Evolutionary conservation across 208 protist species (phyloP), one percentile per base, ranked within the genome.

Genomic region (Leishmania braziliensis): DNA sequence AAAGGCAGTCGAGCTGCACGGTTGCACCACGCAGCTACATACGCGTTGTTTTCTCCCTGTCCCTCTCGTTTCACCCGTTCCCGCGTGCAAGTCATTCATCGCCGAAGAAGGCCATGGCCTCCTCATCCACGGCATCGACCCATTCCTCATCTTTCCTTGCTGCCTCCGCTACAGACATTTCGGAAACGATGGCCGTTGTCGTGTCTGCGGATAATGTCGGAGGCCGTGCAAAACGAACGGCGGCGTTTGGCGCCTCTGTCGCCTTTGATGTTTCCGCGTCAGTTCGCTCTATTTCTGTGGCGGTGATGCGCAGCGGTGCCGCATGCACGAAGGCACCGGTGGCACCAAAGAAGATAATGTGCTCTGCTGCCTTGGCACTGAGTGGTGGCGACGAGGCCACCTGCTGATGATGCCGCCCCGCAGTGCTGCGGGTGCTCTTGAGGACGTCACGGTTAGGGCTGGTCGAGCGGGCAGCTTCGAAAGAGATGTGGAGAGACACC

Each of bases 101-200:
- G 60, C 29, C 51, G 53, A 93, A 93, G 58, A 90, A 93, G 66
- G 82, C 85, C n/a, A 89, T 53, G 10, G 79, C 89, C 71, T 92
- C 89, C 23, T 92, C 89, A 36, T 92, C 89, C 0, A 81, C 77
- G 16, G 84, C 74, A 18, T 75, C 80, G 36, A 39, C 36, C 82
- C 83, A 83, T n/a, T 81, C 82, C 8, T 69, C 80, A 0, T 68
- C 74, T 2, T 20, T 46, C 16, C 33, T 56, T 65, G 62, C 8
- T 18, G 70, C 23, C 29, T 48, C 9, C 18, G 3, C 33, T 36
- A 16, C 20, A 18, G 54, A 4, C 68, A n/a, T 29, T 50, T 72
- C 43, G 39, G 43, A 39, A 16, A 14, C 43, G 36, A 48, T 18
- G 10, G 18, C 23, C 39, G 23, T 29, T n/a, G 18, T 51, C 43